These are phyloP conservation scores for Lanmaoa rubissima DNA, from an alignment of 768 basidiomycete species.

Conservation along the genomic window DNA sequence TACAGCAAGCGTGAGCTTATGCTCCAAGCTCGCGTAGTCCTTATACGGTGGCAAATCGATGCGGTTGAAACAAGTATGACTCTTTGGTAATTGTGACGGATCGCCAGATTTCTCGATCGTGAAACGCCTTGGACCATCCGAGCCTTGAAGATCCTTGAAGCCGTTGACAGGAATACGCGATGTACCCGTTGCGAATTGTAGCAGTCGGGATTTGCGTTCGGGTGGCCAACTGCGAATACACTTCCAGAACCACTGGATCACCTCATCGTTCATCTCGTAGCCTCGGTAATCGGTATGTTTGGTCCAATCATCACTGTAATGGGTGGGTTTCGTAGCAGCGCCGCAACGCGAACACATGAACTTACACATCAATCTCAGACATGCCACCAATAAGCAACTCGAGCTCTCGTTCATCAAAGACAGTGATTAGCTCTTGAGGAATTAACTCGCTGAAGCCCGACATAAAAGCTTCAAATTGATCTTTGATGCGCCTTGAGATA, in stretches of 20 bases:
- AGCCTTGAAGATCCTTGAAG: conserved; percentile 97
- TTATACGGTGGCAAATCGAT: conserved; percentile 98
- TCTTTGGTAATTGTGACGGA: conserved; percentile 94
- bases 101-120: conserved; percentile 99
- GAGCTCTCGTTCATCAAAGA: conserved; percentile 97
- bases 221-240: conserved; percentile 97
- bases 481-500: conserved; percentile 95
- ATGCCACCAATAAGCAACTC: conserved; percentile 98
- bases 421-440: conserved; percentile 95
- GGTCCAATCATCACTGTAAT: conserved; percentile 87
- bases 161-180: conserved; percentile 98
- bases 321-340: not conserved
- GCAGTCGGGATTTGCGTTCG: conserved; percentile 92
- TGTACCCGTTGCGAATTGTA: conserved; percentile 97
- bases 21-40: conserved; percentile 90
- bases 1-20: conserved; percentile 91
- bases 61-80: conserved; percentile 93
- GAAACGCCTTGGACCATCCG: conserved; percentile 94
- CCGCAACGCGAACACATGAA: conserved; percentile 16
- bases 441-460: conserved; percentile 99
- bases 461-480: conserved; percentile 99
- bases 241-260: conserved; percentile 99
- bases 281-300: conserved; percentile 99
- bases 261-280: conserved; percentile 91
- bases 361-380: conserved; percentile 98